phyloP scores from a whole-genome alignment of 2,329 filamentous ascomycete genomes.

The Davidsoniella virescens region DNA sequence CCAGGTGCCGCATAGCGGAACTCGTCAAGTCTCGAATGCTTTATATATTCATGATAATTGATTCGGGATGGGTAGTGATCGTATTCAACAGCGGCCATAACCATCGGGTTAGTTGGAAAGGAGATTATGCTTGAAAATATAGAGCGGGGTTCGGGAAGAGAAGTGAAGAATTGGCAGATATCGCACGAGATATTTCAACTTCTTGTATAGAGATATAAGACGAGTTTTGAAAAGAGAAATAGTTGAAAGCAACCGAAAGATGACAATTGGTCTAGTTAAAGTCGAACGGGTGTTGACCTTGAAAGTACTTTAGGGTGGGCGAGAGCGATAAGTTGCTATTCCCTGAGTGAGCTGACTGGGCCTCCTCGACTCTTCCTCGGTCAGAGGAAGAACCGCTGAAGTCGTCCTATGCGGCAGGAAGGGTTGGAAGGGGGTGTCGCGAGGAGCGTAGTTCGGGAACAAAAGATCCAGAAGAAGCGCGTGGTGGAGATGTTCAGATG shows the following conservation, averaged over 20 bases:
- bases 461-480: conserved; percentile 34
- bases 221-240: conserved; percentile 14
- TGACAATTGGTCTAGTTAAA: conserved; percentile 5
- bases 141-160: not conserved
- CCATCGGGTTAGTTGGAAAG: conserved; percentile 29
- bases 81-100: conserved; percentile 46
- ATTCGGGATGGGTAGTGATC: conserved; percentile 35
- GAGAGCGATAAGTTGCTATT: conserved; percentile 85
- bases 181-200: conserved; percentile 5
- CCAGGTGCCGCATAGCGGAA: not conserved
- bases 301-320: conserved; percentile 82
- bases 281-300: not conserved
- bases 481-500: conserved; percentile 30
- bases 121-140: conserved; percentile 7
- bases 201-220: conserved; percentile 9
- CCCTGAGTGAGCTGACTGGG: conserved; percentile 83
- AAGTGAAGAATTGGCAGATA: not conserved
- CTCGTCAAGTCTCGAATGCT: conserved; percentile 24
- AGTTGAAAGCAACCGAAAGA: conserved; percentile 13
- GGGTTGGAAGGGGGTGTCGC: conserved; percentile 44
- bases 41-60: conserved; percentile 33
- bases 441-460: conserved; percentile 27
- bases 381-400: conserved; percentile 97
- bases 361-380: conserved; percentile 99
- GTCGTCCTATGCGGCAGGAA: conserved; percentile 99